A percentile compares a stretch with the other conserved stretches of the same genome.
phyloP scores from a whole-genome alignment of 148 eudicot species.

The Fagopyrum homotropicum region DNA sequence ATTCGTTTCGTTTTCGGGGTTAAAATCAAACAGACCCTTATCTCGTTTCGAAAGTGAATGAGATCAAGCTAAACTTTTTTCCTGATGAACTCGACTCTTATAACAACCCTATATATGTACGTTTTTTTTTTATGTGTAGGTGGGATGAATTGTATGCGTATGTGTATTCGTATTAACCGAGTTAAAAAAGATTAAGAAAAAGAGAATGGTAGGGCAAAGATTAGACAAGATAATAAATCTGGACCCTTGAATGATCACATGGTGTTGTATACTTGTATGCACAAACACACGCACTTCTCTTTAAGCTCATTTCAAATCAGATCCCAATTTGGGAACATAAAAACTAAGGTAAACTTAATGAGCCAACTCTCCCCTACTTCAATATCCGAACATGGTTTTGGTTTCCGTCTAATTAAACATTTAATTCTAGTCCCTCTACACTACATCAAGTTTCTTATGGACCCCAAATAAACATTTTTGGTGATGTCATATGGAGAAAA shows the following conservation, averaged over 20 bases:
- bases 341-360: not conserved
- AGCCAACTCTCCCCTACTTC: not conserved
- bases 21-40: too few relatives aligned
- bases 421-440: not conserved
- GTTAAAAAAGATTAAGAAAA: not conserved
- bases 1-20: too few relatives aligned
- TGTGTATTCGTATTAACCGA: too few relatives aligned
- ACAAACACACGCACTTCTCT: not conserved
- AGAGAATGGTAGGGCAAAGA: conserved; percentile 8
- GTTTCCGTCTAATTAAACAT: conserved; percentile 1
- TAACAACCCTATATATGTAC: too few relatives aligned
- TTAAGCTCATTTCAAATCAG: conserved; percentile 9
- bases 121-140: too few relatives aligned
- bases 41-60: too few relatives aligned
- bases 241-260: conserved; percentile 8
- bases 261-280: not conserved
- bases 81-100: too few relatives aligned
- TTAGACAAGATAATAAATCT: not conserved
- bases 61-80: too few relatives aligned
- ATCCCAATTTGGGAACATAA: conserved; percentile 4
- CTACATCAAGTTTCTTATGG: not conserved
- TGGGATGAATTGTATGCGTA: too few relatives aligned
- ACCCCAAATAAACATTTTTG: not conserved
- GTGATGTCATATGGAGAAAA: too few relatives aligned
- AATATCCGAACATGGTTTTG: not conserved